Conservation (phyloP, 192 early-diverging fungal genomes). For the Coemansia sp. region DNA sequence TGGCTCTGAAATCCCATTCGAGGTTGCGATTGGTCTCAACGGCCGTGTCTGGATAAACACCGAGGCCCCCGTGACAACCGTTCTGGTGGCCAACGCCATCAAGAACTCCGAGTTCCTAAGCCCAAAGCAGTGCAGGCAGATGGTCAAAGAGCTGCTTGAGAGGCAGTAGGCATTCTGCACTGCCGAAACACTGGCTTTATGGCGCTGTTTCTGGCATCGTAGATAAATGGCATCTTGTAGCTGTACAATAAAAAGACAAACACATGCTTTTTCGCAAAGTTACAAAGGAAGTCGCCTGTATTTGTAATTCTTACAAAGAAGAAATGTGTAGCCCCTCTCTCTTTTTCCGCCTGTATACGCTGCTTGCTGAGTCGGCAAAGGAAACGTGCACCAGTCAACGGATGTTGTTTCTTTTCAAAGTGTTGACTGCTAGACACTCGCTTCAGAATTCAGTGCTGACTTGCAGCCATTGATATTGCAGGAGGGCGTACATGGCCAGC, state of each 20-base stretch:
- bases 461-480: too few species aligned
- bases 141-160: slow-evolving; percentile 54
- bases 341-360: too few species aligned
- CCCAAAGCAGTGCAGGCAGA: slow-evolving; percentile 58
- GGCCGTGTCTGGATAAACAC: slow-evolving; percentile 92
- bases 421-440: too few species aligned
- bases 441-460: too few species aligned
- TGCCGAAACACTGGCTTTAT: background rate
- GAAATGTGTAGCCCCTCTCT: too few species aligned
- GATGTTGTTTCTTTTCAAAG: background rate
- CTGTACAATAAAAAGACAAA: slow-evolving; percentile 1
- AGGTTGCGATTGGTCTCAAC: slow-evolving; percentile 90
- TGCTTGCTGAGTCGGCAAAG: background rate
- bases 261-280: background rate
- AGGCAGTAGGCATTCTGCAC: slow-evolving; percentile 7
- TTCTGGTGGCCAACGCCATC: slow-evolving; percentile 70
- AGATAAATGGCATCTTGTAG: background rate
- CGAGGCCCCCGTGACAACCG: slow-evolving; percentile 60
- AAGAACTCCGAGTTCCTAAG: slow-evolving; percentile 70
- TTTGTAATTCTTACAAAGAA: background rate
- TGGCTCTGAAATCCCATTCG: slow-evolving; percentile 75
- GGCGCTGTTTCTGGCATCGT: background rate
- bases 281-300: too few species aligned
- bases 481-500: too few species aligned
- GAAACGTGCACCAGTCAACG: background rate